phyloP scores from a whole-genome alignment of 768 basidiomycete genomes.

The Ramaria rubella region DNA sequence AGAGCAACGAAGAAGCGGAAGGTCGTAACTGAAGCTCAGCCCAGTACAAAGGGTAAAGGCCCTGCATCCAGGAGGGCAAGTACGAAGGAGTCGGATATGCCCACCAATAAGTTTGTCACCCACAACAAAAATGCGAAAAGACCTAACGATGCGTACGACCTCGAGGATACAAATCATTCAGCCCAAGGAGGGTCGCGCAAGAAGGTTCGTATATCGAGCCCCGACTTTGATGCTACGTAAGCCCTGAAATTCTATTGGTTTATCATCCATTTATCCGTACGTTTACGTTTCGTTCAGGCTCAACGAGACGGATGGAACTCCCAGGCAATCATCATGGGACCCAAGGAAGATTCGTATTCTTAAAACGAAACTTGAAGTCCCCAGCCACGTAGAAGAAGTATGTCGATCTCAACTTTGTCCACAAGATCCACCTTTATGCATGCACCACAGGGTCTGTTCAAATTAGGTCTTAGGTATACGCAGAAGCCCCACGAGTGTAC shows the following conservation, averaged over 20 bases:
- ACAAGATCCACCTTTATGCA: not conserved
- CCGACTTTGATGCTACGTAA: not conserved
- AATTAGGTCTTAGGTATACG: constrained; percentile 61
- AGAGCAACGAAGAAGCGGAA: constrained; percentile 2
- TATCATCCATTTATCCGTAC: not conserved
- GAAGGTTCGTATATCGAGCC: not conserved
- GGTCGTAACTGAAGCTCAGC: not conserved
- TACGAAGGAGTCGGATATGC: not conserved
- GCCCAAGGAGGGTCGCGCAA: not conserved
- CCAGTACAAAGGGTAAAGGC: not conserved
- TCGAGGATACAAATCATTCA: not conserved
- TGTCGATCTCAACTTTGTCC: constrained; percentile 12
- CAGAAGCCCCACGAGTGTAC: constrained; percentile 64
- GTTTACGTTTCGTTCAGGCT: not conserved
- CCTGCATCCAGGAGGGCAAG: not conserved
- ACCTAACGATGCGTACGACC: not conserved
- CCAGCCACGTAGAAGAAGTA: constrained; percentile 56
- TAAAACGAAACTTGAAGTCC: constrained; percentile 59
- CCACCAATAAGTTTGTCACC: not conserved
- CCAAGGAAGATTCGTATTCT: constrained; percentile 43
- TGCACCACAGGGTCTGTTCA: constrained; percentile 45
- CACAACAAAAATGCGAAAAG: not conserved
- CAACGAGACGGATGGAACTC: not conserved
- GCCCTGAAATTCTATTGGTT: not conserved
- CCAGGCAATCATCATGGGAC: not conserved